A percentile compares a stretch with the other conserved stretches of the same genome.
phyloP scores from a whole-genome alignment of 441 rosid genomes.

The Gossypium aridum region DNA sequence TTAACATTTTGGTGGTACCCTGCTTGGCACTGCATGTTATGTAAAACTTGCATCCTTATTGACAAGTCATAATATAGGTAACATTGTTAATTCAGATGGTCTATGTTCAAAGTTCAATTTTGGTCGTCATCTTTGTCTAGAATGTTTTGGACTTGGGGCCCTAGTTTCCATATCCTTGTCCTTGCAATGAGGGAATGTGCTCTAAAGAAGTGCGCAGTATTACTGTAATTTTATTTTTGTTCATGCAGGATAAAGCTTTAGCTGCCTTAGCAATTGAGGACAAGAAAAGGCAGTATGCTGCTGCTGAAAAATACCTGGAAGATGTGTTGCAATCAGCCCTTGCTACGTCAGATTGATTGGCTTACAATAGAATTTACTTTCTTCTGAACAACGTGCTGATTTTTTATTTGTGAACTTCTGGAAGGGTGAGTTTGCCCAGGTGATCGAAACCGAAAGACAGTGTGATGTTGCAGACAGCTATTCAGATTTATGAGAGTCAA shows the following conservation, averaged over 20 bases:
- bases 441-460: background rate
- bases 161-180: background rate
- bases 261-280: constrained; percentile 94
- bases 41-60: background rate
- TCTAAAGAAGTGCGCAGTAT: background rate
- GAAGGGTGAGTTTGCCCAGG: background rate
- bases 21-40: background rate
- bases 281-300: constrained; percentile 85
- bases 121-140: background rate
- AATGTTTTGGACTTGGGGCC: background rate
- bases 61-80: background rate
- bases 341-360: constrained; percentile 34
- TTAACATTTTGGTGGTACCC: background rate
- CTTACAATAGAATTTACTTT: background rate
- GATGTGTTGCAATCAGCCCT: constrained; percentile 84
- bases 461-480: background rate
- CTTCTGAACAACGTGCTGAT: background rate
- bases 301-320: constrained; percentile 89
- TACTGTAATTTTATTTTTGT: background rate
- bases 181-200: background rate
- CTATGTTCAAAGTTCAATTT: background rate
- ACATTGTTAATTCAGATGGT: background rate
- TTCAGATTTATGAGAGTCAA: background rate
- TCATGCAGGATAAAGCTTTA: constrained; percentile 79
- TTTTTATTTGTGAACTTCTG: background rate